Evolutionary conservation across 768 basidiomycete genomes (phyloP).

Genomic region (Hebeloma cylindrosporum): DNA sequence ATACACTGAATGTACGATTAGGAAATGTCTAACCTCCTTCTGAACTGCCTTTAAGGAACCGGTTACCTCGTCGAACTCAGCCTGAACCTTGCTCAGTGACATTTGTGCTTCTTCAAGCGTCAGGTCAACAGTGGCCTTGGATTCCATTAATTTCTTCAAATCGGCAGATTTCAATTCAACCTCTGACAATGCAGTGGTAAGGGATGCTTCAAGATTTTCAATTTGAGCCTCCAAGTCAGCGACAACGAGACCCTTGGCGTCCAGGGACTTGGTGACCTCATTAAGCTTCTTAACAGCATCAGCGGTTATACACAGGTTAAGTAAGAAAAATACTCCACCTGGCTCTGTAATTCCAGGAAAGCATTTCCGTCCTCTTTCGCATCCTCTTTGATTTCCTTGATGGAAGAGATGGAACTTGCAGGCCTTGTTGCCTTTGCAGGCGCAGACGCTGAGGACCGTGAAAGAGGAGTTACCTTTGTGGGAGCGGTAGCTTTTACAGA

Average conservation of each 20-base stretch:
- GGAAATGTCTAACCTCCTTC: slow-evolving; percentile 46
- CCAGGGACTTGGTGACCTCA: slow-evolving; percentile 53
- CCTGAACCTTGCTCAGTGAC: slow-evolving; percentile 37
- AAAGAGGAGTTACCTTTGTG: slow-evolving; percentile 29
- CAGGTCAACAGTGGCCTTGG: slow-evolving; percentile 48
- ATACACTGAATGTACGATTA: slow-evolving; percentile 7
- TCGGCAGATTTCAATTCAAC: slow-evolving; percentile 44
- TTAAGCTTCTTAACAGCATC: slow-evolving; percentile 46
- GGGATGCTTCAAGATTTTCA: slow-evolving; percentile 46
- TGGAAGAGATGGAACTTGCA: slow-evolving; percentile 68
- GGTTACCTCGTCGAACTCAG: slow-evolving; percentile 31
- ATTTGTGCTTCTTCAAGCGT: slow-evolving; percentile 46
- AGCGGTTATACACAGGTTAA: slow-evolving; percentile 1
- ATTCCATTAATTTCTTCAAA: slow-evolving; percentile 48
- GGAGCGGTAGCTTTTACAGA: slow-evolving; percentile 33
- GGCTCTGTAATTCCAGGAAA: slow-evolving; percentile 55
- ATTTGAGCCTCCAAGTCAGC: slow-evolving; percentile 54
- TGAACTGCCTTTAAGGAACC: slow-evolving; percentile 41
- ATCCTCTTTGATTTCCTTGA: slow-evolving; percentile 67
- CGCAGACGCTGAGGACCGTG: slow-evolving; percentile 32
- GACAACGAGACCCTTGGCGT: slow-evolving; percentile 50
- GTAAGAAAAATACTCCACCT: slow-evolving; percentile 41
- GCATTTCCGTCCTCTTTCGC: slow-evolving; percentile 54
- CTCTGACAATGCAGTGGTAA: slow-evolving; percentile 47
- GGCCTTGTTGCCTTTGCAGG: slow-evolving; percentile 45